phyloP scores from a whole-genome alignment of 1,284 basidiomycete species.

The Xanthoconium separans region DNA sequence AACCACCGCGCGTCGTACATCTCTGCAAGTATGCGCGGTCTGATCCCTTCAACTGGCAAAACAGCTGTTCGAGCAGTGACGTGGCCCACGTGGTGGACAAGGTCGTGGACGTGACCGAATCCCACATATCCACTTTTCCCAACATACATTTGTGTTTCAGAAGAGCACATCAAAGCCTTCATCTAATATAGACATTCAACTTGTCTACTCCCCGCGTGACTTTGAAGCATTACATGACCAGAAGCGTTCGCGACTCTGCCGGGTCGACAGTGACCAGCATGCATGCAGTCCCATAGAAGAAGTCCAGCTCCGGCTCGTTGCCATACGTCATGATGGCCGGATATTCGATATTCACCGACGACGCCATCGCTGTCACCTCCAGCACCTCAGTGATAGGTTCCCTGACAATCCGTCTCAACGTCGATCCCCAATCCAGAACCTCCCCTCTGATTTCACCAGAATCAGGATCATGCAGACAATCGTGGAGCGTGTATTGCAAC shows the following conservation, averaged over 20 bases:
- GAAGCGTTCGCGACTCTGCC: not conserved
- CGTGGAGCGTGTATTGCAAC: not conserved
- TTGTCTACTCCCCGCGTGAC: no score
- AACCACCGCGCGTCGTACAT: no score
- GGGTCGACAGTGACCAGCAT: constrained; percentile 10
- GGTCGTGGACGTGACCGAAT: no score
- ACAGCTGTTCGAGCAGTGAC: no score
- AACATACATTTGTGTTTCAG: no score
- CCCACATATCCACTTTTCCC: no score
- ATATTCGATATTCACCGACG: not conserved
- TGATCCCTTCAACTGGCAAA: no score
- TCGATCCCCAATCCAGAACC: not conserved
- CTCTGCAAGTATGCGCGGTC: no score
- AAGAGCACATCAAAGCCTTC: no score
- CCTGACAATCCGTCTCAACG: not conserved
- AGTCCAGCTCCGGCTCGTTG: not conserved
- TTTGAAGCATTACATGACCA: no score
- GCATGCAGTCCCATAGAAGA: constrained; percentile 16
- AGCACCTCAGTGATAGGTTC: constrained; percentile 1
- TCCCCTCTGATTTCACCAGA: not conserved
- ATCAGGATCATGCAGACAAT: not conserved
- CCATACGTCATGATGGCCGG: not conserved
- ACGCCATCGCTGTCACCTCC: constrained; percentile 11
- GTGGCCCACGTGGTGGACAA: no score
- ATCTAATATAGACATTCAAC: no score